phyloP scores from a whole-genome alignment of 345 rosid genomes.

The Jatropha curcas region DNA sequence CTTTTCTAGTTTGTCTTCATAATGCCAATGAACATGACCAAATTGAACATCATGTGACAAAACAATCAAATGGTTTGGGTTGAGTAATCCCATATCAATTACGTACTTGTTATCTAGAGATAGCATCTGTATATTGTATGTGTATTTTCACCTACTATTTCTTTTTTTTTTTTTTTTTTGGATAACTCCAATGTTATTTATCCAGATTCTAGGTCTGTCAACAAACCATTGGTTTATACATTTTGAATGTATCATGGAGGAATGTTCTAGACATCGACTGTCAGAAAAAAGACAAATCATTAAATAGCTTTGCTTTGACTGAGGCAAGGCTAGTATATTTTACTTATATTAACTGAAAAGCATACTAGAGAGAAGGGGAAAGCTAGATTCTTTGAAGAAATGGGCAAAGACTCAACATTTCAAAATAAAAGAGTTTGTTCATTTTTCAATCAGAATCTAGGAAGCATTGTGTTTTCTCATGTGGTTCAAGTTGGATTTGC shows the following conservation, averaged over 20 bases:
- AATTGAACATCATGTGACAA: not conserved
- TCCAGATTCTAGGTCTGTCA: not conserved
- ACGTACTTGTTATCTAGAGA: not conserved
- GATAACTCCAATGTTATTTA: not conserved
- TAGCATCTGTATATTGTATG: not conserved
- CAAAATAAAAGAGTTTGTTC: not conserved
- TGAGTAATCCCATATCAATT: not conserved
- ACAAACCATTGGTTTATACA: not conserved
- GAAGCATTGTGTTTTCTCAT: not conserved
- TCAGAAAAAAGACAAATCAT: not conserved
- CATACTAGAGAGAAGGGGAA: not conserved
- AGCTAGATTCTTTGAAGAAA: not conserved
- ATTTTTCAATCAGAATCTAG: not conserved
- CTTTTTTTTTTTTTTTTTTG: conserved; percentile 4
- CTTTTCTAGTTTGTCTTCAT: not conserved
- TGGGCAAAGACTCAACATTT: not conserved
- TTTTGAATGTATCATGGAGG: not conserved
- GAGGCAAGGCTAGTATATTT: not conserved
- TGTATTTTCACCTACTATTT: not conserved
- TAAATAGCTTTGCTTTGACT: not conserved
- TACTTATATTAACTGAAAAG: not conserved
- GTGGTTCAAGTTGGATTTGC: not conserved
- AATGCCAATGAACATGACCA: not conserved
- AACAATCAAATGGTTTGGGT: not conserved
- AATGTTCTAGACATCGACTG: not conserved